These are phyloP conservation scores for Boeremia exigua DNA, from an alignment of 2,329 filamentous ascomycete species.

Conservation along the genomic window DNA sequence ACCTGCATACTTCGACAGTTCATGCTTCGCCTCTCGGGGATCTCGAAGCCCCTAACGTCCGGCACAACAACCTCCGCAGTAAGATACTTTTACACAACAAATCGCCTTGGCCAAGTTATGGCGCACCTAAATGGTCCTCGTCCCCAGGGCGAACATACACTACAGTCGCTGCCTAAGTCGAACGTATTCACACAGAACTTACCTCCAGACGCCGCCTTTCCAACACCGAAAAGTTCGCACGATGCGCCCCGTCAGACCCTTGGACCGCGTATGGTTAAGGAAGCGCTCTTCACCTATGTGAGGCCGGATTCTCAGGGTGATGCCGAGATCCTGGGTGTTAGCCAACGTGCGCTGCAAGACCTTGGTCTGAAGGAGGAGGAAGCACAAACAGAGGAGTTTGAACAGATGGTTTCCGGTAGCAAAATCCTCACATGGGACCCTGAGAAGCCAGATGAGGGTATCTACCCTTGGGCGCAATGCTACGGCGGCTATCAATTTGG, in stretches of 20 bases:
- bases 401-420: constrained; percentile 79
- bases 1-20: constrained; percentile 2
- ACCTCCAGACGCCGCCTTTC: constrained; percentile 77
- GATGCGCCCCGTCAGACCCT: constrained; percentile 78
- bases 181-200: constrained; percentile 70
- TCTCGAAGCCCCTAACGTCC: constrained; percentile 10
- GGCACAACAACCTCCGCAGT: constrained; percentile 1
- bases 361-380: constrained; percentile 76
- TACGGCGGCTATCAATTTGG: constrained; percentile 80
- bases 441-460: constrained; percentile 56
- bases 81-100: constrained; percentile 22
- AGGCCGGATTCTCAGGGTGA: constrained; percentile 75
- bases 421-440: constrained; percentile 80
- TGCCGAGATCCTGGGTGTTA: constrained; percentile 82
- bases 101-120: constrained; percentile 54
- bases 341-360: constrained; percentile 77
- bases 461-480: constrained; percentile 98
- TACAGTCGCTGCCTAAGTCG: constrained; percentile 66
- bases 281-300: constrained; percentile 89
- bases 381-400: constrained; percentile 74
- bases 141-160: constrained; percentile 37
- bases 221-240: constrained; percentile 82
- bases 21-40: constrained; percentile 26
- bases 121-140: constrained; percentile 49
- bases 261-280: constrained; percentile 80